Conservation (phyloP, 2,329 filamentous ascomycete species). For the Kalmusia sp. region DNA sequence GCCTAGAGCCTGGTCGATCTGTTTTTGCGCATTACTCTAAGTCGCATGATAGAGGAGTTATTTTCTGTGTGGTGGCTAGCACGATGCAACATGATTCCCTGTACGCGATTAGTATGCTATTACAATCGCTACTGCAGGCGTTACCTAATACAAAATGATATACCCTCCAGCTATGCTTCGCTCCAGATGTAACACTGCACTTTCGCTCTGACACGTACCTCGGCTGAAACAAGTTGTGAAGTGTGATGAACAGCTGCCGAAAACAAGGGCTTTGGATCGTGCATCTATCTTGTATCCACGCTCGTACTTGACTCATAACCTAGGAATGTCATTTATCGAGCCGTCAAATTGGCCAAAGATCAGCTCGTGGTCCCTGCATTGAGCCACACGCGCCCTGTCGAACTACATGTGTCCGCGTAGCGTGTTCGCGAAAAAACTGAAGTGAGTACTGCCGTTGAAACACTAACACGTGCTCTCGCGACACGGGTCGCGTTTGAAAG, state of each 20-base stretch:
- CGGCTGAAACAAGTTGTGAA: too few species aligned
- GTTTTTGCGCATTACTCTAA: neutral
- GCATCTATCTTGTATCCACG: too few species aligned
- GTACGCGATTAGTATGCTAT: neutral
- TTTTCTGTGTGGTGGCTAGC: neutral
- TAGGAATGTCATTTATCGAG: neutral
- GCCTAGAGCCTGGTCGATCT: conserved; percentile 33
- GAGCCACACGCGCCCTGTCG: neutral
- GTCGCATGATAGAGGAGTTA: neutral
- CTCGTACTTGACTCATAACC: too few species aligned
- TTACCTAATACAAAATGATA: neutral
- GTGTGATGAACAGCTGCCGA: too few species aligned
- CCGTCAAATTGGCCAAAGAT: neutral
- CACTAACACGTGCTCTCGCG: neutral
- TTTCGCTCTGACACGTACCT: too few species aligned
- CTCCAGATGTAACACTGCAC: too few species aligned
- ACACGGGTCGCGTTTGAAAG: neutral
- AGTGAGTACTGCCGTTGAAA: neutral
- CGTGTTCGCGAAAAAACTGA: too few species aligned
- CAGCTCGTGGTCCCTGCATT: neutral
- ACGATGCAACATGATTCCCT: neutral
- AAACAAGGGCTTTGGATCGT: too few species aligned
- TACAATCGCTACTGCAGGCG: neutral
- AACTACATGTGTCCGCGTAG: neutral
- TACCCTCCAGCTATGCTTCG: too few species aligned